These are phyloP conservation scores for Mycena kentingensis DNA, from an alignment of 768 basidiomycete species.

Conservation along the genomic window DNA sequence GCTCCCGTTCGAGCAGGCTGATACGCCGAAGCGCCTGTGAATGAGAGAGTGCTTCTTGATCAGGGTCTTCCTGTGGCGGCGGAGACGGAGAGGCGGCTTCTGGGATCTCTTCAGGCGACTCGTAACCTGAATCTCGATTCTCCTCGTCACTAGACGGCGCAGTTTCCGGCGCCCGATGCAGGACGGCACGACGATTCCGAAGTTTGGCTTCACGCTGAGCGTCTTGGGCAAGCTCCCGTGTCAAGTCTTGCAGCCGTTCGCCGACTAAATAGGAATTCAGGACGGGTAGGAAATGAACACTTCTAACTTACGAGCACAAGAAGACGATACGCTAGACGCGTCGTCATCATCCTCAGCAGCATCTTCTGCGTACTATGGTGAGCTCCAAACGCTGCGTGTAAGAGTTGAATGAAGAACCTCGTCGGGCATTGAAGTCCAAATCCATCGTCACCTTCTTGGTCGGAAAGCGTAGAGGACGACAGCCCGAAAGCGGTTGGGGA, in stretches of 20 bases:
- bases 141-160: slow-evolving; percentile 7
- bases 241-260: slow-evolving; percentile 29
- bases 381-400: no score
- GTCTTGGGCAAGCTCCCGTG: slow-evolving; percentile 21
- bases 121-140: slow-evolving; percentile 16
- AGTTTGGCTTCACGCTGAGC: slow-evolving; percentile 10
- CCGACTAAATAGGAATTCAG: slow-evolving; percentile 20
- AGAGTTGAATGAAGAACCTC: no score
- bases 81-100: slow-evolving; percentile 9
- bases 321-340: slow-evolving; percentile 21
- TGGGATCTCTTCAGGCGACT: slow-evolving; percentile 13
- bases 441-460: neutral
- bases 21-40: slow-evolving; percentile 18
- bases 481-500: neutral
- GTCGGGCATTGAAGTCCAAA: no score
- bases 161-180: slow-evolving; percentile 1
- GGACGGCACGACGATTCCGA: slow-evolving; percentile 2
- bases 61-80: slow-evolving; percentile 11
- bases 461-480: neutral
- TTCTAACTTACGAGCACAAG: slow-evolving; percentile 18
- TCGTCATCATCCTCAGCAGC: slow-evolving; percentile 11
- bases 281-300: neutral
- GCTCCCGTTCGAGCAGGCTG: slow-evolving; percentile 22
- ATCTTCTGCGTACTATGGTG: neutral
- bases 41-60: slow-evolving; percentile 6